phyloP scores from a whole-genome alignment of 2,329 filamentous ascomycete species.

The Nannizzia gypsea region DNA sequence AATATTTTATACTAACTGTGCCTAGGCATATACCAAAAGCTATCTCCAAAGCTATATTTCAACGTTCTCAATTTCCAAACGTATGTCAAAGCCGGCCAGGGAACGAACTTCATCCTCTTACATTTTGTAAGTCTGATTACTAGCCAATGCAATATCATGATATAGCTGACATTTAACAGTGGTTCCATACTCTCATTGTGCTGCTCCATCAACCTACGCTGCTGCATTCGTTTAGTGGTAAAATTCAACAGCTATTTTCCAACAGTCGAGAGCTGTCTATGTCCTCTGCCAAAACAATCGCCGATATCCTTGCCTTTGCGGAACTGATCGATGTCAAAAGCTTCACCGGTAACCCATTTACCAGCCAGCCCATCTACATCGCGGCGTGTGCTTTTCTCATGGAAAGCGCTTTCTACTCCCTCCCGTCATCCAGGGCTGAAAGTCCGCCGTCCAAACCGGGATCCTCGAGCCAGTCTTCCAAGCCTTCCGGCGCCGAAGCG shows the following conservation, averaged over 20 bases:
- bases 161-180: constrained; percentile 28
- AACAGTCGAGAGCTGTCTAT: constrained; percentile 73
- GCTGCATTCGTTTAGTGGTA: constrained; percentile 60
- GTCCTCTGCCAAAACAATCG: constrained; percentile 84
- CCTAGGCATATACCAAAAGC: constrained; percentile 54
- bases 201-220: constrained; percentile 74
- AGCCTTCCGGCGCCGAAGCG: constrained; percentile 22
- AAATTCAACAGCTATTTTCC: constrained; percentile 59
- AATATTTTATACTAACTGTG: constrained; percentile 6
- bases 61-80: constrained; percentile 77
- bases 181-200: constrained; percentile 80
- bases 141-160: not conserved
- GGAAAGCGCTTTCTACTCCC: constrained; percentile 62
- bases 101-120: constrained; percentile 73
- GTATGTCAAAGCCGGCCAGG: constrained; percentile 68
- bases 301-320: constrained; percentile 75
- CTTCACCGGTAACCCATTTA: constrained; percentile 79
- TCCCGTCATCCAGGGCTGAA: constrained; percentile 50
- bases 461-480: constrained; percentile 24
- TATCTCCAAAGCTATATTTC: constrained; percentile 66
- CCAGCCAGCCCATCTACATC: constrained; percentile 82
- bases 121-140: constrained; percentile 44
- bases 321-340: constrained; percentile 77
- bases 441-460: constrained; percentile 37
- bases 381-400: constrained; percentile 80